phyloP scores from a whole-genome alignment of 768 basidiomycete genomes.

The Mycena polygramma region DNA sequence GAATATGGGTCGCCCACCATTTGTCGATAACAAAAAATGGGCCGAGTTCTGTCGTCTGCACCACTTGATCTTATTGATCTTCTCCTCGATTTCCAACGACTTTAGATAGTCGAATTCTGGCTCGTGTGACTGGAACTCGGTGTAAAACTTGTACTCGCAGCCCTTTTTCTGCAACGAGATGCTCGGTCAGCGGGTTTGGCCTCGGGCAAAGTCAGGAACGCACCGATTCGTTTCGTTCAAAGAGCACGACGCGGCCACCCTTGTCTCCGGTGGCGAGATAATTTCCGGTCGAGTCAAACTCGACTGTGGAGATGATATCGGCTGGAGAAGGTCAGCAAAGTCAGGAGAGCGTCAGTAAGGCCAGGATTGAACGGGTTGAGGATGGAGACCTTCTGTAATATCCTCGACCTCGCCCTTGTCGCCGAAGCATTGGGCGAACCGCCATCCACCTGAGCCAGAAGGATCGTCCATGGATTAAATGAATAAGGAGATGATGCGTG shows the following conservation, averaged over 20 bases:
- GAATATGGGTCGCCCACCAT: slow-evolving; percentile 69
- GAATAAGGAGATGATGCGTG: slow-evolving; percentile 33
- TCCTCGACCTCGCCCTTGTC: slow-evolving; percentile 99
- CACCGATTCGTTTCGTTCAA: slow-evolving; percentile 98
- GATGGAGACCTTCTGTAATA: slow-evolving; percentile 90
- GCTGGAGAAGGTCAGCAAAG: slow-evolving; percentile 62
- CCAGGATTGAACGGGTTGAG: slow-evolving; percentile 29
- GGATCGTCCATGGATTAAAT: slow-evolving; percentile 78
- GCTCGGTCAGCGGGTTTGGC: slow-evolving; percentile 38
- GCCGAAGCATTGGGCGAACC: slow-evolving; percentile 99
- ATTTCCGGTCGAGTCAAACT: slow-evolving; percentile 99
- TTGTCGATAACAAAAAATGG: slow-evolving; percentile 97
- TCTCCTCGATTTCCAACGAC: slow-evolving; percentile 99
- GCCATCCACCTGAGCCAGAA: slow-evolving; percentile 92
- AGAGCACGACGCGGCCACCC: slow-evolving; percentile 97
- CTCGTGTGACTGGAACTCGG: slow-evolving; percentile 99
- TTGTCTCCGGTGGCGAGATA: slow-evolving; percentile 99
- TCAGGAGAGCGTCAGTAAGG: background rate
- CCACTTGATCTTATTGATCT: slow-evolving; percentile 99
- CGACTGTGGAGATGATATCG: slow-evolving; percentile 99
- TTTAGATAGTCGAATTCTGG: slow-evolving; percentile 99
- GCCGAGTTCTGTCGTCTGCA: slow-evolving; percentile 98
- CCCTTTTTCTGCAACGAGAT: slow-evolving; percentile 86
- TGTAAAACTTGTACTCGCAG: slow-evolving; percentile 99
- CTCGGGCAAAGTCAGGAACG: slow-evolving; percentile 49